phyloP scores from a whole-genome alignment of 148 eudicot species.

The Polygonum aviculare region DNA sequence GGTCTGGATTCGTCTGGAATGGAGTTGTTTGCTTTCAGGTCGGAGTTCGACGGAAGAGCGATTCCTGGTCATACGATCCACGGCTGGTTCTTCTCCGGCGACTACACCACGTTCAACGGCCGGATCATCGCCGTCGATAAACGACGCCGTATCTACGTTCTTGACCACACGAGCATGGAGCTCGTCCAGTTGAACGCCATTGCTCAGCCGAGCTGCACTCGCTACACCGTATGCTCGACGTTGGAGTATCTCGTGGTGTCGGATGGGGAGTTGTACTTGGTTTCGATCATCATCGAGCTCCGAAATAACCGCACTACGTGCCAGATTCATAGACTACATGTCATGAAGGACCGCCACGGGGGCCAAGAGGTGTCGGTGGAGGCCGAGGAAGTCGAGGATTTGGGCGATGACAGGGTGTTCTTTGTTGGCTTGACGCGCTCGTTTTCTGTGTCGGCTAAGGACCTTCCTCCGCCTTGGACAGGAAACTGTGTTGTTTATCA shows the following conservation, averaged over 20 bases:
- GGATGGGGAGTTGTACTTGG: neutral
- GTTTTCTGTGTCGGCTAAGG: neutral
- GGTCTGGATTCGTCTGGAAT: no score
- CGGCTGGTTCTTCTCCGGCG: no score
- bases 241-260: neutral
- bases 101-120: neutral
- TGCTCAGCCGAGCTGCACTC: no score
- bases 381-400: neutral
- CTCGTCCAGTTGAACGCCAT: neutral
- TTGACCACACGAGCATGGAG: neutral
- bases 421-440: neutral
- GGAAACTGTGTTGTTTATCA: neutral
- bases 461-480: neutral
- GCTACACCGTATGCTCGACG: no score
- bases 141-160: neutral
- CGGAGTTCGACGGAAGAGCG: no score
- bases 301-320: neutral
- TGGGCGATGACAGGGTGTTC: neutral
- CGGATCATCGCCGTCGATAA: neutral
- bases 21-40: no score
- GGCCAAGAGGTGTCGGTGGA: neutral
- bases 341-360: no score
- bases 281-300: neutral
- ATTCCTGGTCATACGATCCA: no score
- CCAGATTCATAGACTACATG: neutral